phyloP scores from a whole-genome alignment of 2,329 filamentous ascomycete species.

The Periglandula ipomoeae region DNA sequence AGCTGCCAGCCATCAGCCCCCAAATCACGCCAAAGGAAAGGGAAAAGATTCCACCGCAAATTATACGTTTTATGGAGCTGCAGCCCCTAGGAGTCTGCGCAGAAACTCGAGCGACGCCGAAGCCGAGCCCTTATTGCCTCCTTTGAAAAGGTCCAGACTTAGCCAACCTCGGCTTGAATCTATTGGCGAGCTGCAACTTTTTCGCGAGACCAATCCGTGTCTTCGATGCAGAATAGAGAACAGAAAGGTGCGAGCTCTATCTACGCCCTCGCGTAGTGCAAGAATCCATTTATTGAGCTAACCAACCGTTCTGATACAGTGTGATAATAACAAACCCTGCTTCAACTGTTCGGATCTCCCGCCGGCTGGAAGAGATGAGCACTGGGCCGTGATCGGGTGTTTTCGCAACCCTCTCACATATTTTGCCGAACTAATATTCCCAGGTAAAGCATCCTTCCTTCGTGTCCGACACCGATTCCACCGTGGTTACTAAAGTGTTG shows the following conservation, averaged over 20 bases:
- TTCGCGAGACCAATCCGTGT: conserved; percentile 38
- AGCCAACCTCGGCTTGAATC: conserved; percentile 46
- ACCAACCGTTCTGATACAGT: conserved; percentile 24
- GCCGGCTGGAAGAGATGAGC: conserved; percentile 28
- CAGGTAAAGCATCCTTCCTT: conserved; percentile 29
- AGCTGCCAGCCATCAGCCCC: conserved; percentile 11
- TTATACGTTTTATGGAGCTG: not conserved
- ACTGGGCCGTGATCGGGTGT: conserved; percentile 43
- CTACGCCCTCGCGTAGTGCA: not conserved
- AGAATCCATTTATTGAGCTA: not conserved
- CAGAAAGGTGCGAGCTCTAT: conserved; percentile 30
- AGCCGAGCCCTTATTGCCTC: conserved; percentile 43
- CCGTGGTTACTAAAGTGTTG: not conserved
- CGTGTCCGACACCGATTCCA: not conserved
- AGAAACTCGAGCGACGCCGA: conserved; percentile 37
- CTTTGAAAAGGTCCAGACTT: conserved; percentile 42
- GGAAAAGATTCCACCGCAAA: conserved; percentile 6
- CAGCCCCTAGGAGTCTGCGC: conserved; percentile 9
- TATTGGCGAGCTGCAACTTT: conserved; percentile 45
- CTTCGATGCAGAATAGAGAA: conserved; percentile 40
- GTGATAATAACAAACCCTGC: conserved; percentile 42
- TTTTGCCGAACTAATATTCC: conserved; percentile 40
- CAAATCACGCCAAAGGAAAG: conserved; percentile 8
- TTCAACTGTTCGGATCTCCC: conserved; percentile 33
- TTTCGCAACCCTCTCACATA: conserved; percentile 38